Conservation (phyloP, 179 eudicot species). For the Actinidia chinensis region DNA sequence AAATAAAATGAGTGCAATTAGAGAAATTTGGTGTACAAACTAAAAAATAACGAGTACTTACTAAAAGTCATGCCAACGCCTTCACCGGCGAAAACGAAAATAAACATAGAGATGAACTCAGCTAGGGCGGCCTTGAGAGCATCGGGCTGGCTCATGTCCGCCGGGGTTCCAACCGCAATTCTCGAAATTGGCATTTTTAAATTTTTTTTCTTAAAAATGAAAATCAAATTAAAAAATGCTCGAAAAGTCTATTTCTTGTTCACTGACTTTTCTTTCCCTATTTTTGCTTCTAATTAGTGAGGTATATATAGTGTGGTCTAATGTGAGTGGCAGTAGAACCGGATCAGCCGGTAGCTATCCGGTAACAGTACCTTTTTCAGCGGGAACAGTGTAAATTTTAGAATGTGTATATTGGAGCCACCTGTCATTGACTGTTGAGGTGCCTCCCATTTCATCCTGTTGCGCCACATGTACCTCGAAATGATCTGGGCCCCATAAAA, state of each 20-base stretch:
- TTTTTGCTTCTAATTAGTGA: neutral
- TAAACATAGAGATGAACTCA: slow-evolving; percentile 70
- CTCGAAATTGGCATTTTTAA: slow-evolving; percentile 47
- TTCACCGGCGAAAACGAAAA: slow-evolving; percentile 68
- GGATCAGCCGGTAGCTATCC: slow-evolving; percentile 11
- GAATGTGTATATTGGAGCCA: slow-evolving; percentile 9
- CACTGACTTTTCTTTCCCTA: neutral
- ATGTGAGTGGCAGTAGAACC: neutral
- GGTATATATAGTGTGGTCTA: slow-evolving; percentile 10
- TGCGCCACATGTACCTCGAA: slow-evolving; percentile 28
- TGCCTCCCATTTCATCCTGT: slow-evolving; percentile 29
- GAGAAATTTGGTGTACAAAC: neutral
- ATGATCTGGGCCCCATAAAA: slow-evolving; percentile 11
- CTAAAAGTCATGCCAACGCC: slow-evolving; percentile 75
- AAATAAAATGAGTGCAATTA: no score
- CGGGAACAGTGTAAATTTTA: neutral
- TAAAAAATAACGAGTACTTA: slow-evolving; percentile 23
- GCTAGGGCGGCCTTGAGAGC: slow-evolving; percentile 64
- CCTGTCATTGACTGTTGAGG: slow-evolving; percentile 15
- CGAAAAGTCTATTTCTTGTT: neutral
- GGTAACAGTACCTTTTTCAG: neutral
- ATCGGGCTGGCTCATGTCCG: slow-evolving; percentile 44
- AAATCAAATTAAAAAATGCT: neutral
- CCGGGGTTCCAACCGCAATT: slow-evolving; percentile 44
- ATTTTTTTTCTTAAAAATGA: neutral